Percentiles rank a stretch among this genome's conserved stretches.
Conservation (phyloP, 495 filamentous ascomycete genomes). For the Trypethelium eluteriae region DNA sequence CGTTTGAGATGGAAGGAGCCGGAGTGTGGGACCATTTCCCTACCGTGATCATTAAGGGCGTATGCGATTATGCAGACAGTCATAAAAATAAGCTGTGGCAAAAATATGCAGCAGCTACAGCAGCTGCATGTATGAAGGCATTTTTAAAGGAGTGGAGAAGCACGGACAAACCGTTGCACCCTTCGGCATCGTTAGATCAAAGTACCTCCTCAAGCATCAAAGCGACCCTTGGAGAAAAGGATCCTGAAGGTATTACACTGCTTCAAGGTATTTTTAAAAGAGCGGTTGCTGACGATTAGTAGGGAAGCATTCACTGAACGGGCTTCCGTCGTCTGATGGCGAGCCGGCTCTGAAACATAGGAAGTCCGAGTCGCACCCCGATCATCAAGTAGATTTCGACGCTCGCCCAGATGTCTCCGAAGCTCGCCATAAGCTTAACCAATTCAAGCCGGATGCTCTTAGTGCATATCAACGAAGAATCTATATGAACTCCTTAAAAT, state of each 20-base stretch:
- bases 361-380: background rate
- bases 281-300: no score
- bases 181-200: no score
- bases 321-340: background rate
- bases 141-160: background rate
- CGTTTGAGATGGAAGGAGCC: conserved; percentile 31
- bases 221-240: no score
- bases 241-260: no score
- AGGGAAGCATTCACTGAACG: no score
- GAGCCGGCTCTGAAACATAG: background rate
- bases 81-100: conserved; percentile 31
- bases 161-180: no score
- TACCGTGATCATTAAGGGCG: conserved; percentile 29
- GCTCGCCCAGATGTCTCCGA: no score
- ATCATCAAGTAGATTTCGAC: no score
- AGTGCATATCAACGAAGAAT: background rate
- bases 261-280: no score
- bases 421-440: no score
- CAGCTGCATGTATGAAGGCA: conserved; percentile 21
- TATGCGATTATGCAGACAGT: conserved; percentile 31
- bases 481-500: background rate
- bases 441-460: background rate
- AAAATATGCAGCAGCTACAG: conserved; percentile 23
- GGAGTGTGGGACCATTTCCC: conserved; percentile 22
- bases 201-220: no score